Conservation (phyloP, 2,329 filamentous ascomycete genomes). For the Colletotrichum sp. region DNA sequence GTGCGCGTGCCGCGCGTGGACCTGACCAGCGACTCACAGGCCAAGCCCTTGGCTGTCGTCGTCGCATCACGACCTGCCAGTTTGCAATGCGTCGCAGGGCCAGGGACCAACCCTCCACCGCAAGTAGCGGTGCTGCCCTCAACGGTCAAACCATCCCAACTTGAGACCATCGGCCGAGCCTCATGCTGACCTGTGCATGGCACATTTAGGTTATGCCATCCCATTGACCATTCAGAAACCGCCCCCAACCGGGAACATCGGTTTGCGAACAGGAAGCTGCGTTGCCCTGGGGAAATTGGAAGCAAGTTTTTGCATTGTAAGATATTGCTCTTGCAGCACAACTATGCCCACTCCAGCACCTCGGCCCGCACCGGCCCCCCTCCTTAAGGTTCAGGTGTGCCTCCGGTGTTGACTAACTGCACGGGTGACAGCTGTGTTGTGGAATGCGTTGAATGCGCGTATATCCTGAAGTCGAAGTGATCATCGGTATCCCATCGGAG, state of each 20-base stretch:
- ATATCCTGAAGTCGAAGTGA: not conserved
- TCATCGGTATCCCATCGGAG: not conserved
- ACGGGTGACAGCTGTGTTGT: not conserved
- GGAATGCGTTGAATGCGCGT: not conserved
- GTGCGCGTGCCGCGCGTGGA: not conserved
- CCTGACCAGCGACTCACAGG: not conserved
- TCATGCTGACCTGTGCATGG: not conserved
- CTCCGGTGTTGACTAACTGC: not conserved
- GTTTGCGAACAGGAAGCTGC: not conserved
- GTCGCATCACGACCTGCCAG: not conserved
- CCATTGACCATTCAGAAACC: not conserved
- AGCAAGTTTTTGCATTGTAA: not conserved
- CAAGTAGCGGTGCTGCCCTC: not conserved
- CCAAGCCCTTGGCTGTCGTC: not conserved
- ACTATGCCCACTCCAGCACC: conserved; percentile 13
- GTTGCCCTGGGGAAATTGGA: not conserved
- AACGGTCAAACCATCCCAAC: not conserved
- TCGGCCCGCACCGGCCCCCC: conserved; percentile 1
- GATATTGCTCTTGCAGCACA: not conserved
- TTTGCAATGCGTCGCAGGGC: not conserved
- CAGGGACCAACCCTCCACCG: not conserved
- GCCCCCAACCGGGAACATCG: not conserved
- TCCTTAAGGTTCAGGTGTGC: not conserved
- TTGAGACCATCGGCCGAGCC: not conserved
- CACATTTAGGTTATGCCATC: not conserved